Base-by-base conservation (phyloP, 495 filamentous ascomycete species). In the Cercophora newfieldiana region DNA sequence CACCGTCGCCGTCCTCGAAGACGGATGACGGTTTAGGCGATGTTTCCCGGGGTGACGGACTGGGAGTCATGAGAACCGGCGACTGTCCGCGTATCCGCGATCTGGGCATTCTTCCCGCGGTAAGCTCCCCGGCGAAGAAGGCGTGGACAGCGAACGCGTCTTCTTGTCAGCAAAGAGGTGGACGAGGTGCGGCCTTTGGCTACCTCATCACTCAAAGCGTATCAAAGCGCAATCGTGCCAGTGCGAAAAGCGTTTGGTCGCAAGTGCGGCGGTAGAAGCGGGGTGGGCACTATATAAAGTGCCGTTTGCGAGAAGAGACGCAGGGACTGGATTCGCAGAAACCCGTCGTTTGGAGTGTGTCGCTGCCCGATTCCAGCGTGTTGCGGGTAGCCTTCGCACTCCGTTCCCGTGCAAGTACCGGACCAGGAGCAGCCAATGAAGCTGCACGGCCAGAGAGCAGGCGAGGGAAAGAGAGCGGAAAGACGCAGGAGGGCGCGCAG, bases 51-150 rank as follows among this genome's bases (percentile, higher is more conserved):
- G 72, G 73, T 55, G 74, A 73, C 48, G 76, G 76, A 67, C 71
- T 77, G 50, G 79, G 72, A 70, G 66, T 76, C 54, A 76, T 72
- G 33, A 76, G 74, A 59, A 73, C 70, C 61, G 79, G 77, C 65
- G 79, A 79, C 60, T 69, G 77, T 77, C 72, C 68, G 73, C 77
- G 72, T 71, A 77, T 74, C 68, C 76, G 77, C 69, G 80, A 69
- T 59, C 57, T 79, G 74, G 75, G 72, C 80, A 82, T 83, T 74
- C 76, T 80, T 77, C 72, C 75, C 70, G 66, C 61, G 58, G 33
- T 21, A 49, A 26, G 56, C 53, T 51, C 54, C 59, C 57, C 55
- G 60, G 56, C 48, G 33, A 25, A 16, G 48, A 55, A 47, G 31
- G 53, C 21, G 26, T 54, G 21, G 33, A 58, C 51, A 51, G 44